Percentiles rank a stretch among this genome's conserved stretches.
phyloP scores from a whole-genome alignment of 1,284 basidiomycete genomes.

The Trichosporon inkin region DNA sequence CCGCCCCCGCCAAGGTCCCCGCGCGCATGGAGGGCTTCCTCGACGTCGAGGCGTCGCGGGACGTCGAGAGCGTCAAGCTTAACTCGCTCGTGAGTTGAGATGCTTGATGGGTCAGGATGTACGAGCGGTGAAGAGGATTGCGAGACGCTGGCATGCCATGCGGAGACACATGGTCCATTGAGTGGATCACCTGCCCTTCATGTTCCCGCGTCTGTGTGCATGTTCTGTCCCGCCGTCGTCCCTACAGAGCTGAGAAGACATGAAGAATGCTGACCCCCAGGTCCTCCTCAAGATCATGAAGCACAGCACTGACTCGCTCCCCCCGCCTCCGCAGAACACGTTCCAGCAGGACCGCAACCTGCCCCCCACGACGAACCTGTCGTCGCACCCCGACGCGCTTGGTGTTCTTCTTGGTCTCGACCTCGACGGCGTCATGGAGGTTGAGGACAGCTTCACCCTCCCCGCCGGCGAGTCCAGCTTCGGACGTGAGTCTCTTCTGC shows the following conservation, averaged over 20 bases:
- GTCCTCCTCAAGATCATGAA: constrained; percentile 91
- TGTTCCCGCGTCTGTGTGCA: background rate
- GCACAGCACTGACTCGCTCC: constrained; percentile 53
- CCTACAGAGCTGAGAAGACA: background rate
- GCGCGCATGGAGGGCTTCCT: constrained; percentile 83
- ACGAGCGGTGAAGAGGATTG: background rate
- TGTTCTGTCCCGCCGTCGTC: background rate
- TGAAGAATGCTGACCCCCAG: constrained; percentile 52
- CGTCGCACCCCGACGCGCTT: constrained; percentile 59
- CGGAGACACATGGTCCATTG: background rate
- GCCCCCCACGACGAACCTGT: constrained; percentile 43
- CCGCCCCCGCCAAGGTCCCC: constrained; percentile 59
- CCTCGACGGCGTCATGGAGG: constrained; percentile 81
- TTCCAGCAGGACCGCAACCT: constrained; percentile 43
- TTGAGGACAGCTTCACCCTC: constrained; percentile 88
- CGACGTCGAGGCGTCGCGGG: constrained; percentile 79
- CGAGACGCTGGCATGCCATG: too few species aligned
- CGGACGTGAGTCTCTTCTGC: constrained; percentile 31
- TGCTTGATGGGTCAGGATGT: background rate
- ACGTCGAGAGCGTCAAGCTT: constrained; percentile 69
- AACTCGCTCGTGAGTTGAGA: constrained; percentile 68
- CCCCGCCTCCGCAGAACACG: constrained; percentile 34
- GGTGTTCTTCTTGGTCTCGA: constrained; percentile 87
- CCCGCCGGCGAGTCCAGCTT: constrained; percentile 51
- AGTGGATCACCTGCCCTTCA: background rate